Percentiles rank a stretch among this genome's conserved stretches.
phyloP scores from a whole-genome alignment of 495 filamentous ascomycete genomes.

The Tricharina praecox region DNA sequence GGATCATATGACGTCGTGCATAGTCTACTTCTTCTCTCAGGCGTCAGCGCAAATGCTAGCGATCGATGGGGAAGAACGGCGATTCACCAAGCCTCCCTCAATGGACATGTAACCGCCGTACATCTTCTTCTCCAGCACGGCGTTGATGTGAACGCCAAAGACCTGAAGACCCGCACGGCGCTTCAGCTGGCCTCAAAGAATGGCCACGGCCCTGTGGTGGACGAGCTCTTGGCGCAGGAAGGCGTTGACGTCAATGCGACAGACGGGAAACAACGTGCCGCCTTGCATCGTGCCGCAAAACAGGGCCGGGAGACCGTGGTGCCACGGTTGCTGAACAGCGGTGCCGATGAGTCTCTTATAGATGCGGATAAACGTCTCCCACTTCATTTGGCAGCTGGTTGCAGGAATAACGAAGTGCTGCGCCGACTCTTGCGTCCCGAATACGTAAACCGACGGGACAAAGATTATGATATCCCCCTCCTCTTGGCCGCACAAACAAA shows the following conservation, averaged over 20 bases:
- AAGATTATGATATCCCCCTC: conserved; percentile 7
- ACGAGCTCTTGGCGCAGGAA: conserved; percentile 4
- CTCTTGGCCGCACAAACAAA: neutral
- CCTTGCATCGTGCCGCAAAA: neutral
- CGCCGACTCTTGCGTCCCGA: conserved; percentile 9
- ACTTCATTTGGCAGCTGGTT: conserved; percentile 13
- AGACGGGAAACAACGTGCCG: conserved; percentile 3
- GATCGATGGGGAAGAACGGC: conserved; percentile 23
- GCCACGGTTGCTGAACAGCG: neutral
- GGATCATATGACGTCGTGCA: neutral
- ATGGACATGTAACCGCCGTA: conserved; percentile 23
- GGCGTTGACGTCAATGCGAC: conserved; percentile 9
- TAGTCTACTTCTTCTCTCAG: neutral
- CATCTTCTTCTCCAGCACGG: neutral
- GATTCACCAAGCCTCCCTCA: conserved; percentile 26
- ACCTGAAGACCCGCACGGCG: conserved; percentile 5
- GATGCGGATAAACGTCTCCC: neutral
- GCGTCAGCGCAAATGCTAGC: neutral
- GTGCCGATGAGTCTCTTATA: neutral
- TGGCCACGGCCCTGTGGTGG: neutral
- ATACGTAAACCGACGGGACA: neutral
- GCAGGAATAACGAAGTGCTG: conserved; percentile 7
- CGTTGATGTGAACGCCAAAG: conserved; percentile 4
- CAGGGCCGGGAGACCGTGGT: neutral
- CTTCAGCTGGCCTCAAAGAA: conserved; percentile 7